Conservation (phyloP, 257 asterid genomes). For the Solanum megistacrolobum region DNA sequence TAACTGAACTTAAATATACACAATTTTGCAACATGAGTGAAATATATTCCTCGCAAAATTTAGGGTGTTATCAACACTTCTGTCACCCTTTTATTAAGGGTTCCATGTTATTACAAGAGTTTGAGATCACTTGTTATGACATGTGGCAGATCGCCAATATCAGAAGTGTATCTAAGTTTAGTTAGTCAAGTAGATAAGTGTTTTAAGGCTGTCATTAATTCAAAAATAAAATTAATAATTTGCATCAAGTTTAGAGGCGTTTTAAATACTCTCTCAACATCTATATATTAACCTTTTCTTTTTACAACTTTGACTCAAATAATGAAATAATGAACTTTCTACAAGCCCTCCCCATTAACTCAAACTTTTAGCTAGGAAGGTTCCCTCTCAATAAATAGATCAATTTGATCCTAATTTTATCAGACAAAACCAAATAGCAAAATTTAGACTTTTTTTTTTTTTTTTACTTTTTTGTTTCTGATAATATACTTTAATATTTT, state of each 20-base stretch:
- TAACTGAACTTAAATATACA: neutral
- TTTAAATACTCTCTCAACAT: neutral
- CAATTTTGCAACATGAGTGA: too few relatives aligned
- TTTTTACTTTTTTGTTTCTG: neutral
- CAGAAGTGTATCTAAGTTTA: too few relatives aligned
- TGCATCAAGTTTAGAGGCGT: accelerated
- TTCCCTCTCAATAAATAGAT: neutral
- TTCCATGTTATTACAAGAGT: too few relatives aligned
- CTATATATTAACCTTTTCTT: too few relatives aligned
- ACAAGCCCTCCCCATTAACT: neutral
- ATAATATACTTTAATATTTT: neutral
- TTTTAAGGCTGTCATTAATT: neutral
- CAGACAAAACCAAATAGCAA: neutral
- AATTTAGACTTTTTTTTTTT: neutral
- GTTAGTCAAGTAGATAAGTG: too few relatives aligned
- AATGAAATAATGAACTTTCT: neutral
- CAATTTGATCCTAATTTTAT: neutral
- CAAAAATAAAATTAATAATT: too few relatives aligned
- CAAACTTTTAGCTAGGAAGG: neutral
- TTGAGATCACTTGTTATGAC: neutral
- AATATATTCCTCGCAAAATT: too few relatives aligned
- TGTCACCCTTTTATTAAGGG: neutral
- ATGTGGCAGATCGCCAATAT: too few relatives aligned
- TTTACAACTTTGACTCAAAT: neutral
- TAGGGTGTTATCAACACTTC: neutral